Evolutionary conservation across 768 basidiomycete species (phyloP).

Genomic region (Mycena capillaripes): DNA sequence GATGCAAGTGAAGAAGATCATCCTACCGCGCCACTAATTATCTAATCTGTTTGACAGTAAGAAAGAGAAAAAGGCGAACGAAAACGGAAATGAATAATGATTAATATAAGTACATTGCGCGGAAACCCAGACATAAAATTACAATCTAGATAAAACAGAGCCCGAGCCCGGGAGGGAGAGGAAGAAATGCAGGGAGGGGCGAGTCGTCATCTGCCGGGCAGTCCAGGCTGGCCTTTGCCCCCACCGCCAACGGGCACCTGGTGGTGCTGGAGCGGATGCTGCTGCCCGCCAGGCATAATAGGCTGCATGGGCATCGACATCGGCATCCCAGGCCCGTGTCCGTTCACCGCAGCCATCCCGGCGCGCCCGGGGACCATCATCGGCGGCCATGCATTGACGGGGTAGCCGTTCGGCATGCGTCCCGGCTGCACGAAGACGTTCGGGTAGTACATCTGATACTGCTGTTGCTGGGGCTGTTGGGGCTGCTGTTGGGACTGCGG

Average conservation of each 20-base stretch:
- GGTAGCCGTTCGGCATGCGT: slow-evolving; percentile 28
- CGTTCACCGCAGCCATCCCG: not conserved
- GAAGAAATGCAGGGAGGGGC: not conserved
- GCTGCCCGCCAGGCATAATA: slow-evolving; percentile 31
- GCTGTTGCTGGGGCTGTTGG: slow-evolving; percentile 35
- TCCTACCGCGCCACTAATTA: slow-evolving; percentile 6
- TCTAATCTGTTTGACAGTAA: slow-evolving; percentile 29
- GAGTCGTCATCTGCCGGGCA: slow-evolving; percentile 48
- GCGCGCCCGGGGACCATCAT: not conserved
- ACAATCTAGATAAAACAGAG: slow-evolving; percentile 27
- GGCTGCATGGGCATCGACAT: slow-evolving; percentile 29
- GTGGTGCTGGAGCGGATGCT: slow-evolving; percentile 49
- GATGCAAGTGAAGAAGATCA: not conserved
- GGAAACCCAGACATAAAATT: slow-evolving; percentile 25
- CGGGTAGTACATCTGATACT: slow-evolving; percentile 39
- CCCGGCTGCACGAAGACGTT: slow-evolving; percentile 22
- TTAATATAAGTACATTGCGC: slow-evolving; percentile 37
- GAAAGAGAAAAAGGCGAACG: not conserved
- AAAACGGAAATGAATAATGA: slow-evolving; percentile 20
- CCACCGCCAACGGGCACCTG: slow-evolving; percentile 47
- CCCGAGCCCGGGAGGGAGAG: not conserved
- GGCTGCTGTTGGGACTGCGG: slow-evolving; percentile 30
- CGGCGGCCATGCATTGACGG: not conserved
- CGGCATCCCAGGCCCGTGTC: slow-evolving; percentile 15
- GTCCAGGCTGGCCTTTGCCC: slow-evolving; percentile 49